Base-by-base conservation (phyloP, 768 basidiomycete genomes). In the Polyporus arcularius region DNA sequence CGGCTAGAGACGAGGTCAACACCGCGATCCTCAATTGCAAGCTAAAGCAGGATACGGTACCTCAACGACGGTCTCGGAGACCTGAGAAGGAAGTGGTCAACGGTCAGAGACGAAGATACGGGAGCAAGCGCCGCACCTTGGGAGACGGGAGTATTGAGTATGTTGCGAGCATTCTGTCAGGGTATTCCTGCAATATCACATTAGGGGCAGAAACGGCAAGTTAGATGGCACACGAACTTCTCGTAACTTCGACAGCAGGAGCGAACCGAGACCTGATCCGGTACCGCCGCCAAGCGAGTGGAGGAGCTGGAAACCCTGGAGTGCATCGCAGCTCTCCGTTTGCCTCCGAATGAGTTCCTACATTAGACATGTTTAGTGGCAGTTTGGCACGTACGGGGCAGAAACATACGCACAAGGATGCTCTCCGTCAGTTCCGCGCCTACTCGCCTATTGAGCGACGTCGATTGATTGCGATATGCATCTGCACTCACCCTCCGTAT, bases 241-340 rank as follows among this genome's bases (percentile, higher is more conserved):
- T 54, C 91, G 84, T 60, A 95, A 75, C 70, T 95, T 95, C 40
- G 87, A 85, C 39, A 96, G 74, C 55, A 96, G 76, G 45, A 96
- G 77, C 57, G 87, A 88, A 41, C 94, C 94, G 43, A 96, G 74
- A 16, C 94, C 94, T 26, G 94, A 86, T 40, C 94, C 94, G 3
- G 92, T 96, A 40, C 94, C 94, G 61, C 94, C 94, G 39, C 94
- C 94, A 16, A 98, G 84, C 16, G 94, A 94, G 65, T 96, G 94
- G 10, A 94, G 74, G 49, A 95, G 73, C 67, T 96, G 94, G 70
- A 96, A 94, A 0, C 96, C 96, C 77, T 98, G 96, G 18, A 98
- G 78, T 9, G 87, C 83, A 42, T 98, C 94, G 66, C 90, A 91
- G 1, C 77, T 71, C 71, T 98, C 96, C 2, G 89, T 79, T 72